Conservation (phyloP, 805 yeast species). For the Spathaspora girioi region DNA sequence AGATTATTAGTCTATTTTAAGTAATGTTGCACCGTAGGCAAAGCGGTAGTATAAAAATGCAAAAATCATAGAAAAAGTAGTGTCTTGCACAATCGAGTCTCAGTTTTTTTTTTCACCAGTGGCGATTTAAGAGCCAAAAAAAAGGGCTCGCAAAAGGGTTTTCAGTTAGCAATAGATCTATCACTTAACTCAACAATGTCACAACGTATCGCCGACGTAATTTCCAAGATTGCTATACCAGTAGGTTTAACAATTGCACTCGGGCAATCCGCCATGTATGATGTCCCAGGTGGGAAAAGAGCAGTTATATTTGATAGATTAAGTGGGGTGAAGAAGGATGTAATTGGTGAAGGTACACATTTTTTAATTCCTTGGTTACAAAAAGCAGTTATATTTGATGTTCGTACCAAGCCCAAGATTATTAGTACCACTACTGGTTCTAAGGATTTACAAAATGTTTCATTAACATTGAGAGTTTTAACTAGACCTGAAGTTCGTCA, state of each 20-base stretch:
- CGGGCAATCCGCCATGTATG: slow-evolving; percentile 83
- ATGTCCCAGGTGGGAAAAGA: slow-evolving; percentile 92
- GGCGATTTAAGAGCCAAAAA: not conserved
- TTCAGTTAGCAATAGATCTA: no score
- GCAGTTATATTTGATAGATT: slow-evolving; percentile 94
- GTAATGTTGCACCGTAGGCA: no score
- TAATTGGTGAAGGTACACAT: slow-evolving; percentile 95
- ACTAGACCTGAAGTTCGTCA: slow-evolving; percentile 88
- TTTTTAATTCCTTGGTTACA: slow-evolving; percentile 96
- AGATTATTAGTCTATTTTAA: no score
- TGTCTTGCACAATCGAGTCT: not conserved
- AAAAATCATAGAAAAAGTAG: not conserved
- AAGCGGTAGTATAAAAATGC: no score
- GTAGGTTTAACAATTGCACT: slow-evolving; percentile 66
- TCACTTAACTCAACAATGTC: slow-evolving; percentile 19
- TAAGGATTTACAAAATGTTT: slow-evolving; percentile 93
- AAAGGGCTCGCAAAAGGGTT: not conserved
- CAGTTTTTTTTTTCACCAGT: not conserved
- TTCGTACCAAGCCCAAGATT: slow-evolving; percentile 90
- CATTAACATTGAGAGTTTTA: slow-evolving; percentile 85
- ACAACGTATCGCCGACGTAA: slow-evolving; percentile 31
- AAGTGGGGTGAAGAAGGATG: slow-evolving; percentile 81
- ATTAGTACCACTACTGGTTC: slow-evolving; percentile 95
- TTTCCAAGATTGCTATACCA: slow-evolving; percentile 59
- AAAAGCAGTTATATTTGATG: slow-evolving; percentile 84